A percentile compares a stretch with the other conserved stretches of the same genome.
Conservation (phyloP, 768 basidiomycete genomes). For the Coprinopsis marcescibilis region DNA sequence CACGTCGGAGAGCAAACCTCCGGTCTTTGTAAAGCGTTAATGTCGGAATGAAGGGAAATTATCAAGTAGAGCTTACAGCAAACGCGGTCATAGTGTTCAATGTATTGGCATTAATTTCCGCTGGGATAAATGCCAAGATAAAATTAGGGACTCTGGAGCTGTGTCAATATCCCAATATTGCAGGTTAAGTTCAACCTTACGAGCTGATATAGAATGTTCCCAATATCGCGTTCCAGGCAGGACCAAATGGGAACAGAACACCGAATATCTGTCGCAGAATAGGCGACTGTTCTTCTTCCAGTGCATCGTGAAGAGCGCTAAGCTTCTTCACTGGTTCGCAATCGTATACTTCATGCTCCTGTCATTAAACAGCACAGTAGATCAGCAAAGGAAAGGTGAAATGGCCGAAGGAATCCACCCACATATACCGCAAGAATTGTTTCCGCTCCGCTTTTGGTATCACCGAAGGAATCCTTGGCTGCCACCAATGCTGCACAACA, state of each 20-base stretch:
- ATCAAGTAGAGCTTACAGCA: constrained; percentile 50
- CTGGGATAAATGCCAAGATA: constrained; percentile 90
- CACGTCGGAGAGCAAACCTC: constrained; percentile 88
- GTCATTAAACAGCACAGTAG: background rate
- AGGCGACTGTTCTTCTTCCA: constrained; percentile 64
- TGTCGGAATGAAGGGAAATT: constrained; percentile 1
- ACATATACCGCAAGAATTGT: constrained; percentile 9
- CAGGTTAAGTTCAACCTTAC: constrained; percentile 41
- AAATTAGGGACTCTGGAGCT: constrained; percentile 79
- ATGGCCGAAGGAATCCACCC: background rate
- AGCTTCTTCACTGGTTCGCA: constrained; percentile 40
- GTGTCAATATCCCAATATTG: background rate
- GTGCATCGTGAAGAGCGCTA: constrained; percentile 50
- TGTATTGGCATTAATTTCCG: constrained; percentile 76
- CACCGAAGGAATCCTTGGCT: background rate
- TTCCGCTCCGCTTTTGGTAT: constrained; percentile 1
- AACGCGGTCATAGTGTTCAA: constrained; percentile 94
- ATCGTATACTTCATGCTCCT: constrained; percentile 37
- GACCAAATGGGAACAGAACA: constrained; percentile 84
- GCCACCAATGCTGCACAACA: background rate
- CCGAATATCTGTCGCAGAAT: constrained; percentile 76
- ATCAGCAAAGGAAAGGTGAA: background rate
- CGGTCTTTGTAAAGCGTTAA: constrained; percentile 47
- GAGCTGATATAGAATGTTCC: constrained; percentile 97
- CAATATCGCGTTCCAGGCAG: constrained; percentile 83